Evolutionary conservation across 306 rosid genomes (phyloP).

Genomic region (Quillaja saponaria): DNA sequence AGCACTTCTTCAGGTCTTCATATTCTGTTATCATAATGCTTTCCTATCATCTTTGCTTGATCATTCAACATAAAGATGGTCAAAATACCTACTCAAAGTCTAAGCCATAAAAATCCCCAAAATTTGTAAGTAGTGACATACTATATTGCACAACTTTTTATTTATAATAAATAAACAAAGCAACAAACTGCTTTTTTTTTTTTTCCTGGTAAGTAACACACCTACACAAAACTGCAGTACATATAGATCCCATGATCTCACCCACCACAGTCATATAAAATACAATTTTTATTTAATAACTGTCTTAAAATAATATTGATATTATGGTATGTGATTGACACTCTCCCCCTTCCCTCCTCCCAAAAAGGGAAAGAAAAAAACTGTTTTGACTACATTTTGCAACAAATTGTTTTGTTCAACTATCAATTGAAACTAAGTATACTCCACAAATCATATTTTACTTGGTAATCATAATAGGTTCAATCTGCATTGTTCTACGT

Average conservation of each 20-base stretch:
- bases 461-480: conserved; percentile 14
- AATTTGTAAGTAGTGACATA: too few species aligned
- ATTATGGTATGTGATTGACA: too few species aligned
- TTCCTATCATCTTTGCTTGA: neutral
- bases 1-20: conserved; percentile 28
- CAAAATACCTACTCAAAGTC: neutral
- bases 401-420: neutral
- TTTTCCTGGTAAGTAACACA: neutral
- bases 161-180: conserved; percentile 1
- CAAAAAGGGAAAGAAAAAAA: neutral
- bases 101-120: neutral
- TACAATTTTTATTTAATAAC: neutral
- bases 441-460: neutral
- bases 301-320: neutral
- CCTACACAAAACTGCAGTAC: neutral
- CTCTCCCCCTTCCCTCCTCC: too few species aligned
- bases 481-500: conserved; percentile 14
- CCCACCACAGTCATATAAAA: conserved; percentile 3
- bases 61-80: conserved; percentile 9
- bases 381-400: neutral
- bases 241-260: conserved; percentile 5
- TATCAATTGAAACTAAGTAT: conserved; percentile 5
- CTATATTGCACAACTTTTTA: neutral
- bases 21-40: conserved; percentile 11
- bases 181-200: neutral